Evolutionary conservation across 441 rosid species (phyloP).

Genomic region (Pelargonium fulgidum): DNA sequence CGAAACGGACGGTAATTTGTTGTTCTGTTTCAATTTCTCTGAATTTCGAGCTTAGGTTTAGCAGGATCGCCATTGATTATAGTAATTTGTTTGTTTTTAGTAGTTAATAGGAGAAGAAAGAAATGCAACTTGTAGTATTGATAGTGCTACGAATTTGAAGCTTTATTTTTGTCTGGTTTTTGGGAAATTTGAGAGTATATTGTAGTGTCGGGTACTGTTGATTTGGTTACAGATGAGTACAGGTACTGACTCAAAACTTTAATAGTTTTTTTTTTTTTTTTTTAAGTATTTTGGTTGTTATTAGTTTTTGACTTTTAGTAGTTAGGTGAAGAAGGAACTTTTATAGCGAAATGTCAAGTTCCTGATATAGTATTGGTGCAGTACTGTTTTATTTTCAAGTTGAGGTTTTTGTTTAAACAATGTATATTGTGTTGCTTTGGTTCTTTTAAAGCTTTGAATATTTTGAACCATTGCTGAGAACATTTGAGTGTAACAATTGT

Average conservation of each 20-base stretch:
- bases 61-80: neutral
- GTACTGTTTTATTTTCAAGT: neutral
- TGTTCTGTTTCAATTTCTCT: neutral
- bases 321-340: neutral
- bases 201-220: too few relatives aligned
- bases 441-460: neutral
- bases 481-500: neutral
- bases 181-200: too few relatives aligned
- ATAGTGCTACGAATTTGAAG: too few relatives aligned
- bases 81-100: neutral
- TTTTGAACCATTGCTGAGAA: neutral
- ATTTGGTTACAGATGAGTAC: neutral
- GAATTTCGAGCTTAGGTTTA: neutral
- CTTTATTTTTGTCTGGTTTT: too few relatives aligned
- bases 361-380: neutral
- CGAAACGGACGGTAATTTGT: slow-evolving; percentile 73
- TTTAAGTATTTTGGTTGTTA: neutral
- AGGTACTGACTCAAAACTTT: too few relatives aligned
- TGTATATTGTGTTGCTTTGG: slow-evolving; percentile 5
- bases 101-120: neutral
- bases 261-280: too few relatives aligned
- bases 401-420: neutral
- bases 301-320: neutral
- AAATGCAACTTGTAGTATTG: too few relatives aligned
- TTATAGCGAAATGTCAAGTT: neutral